Conservation (phyloP, 2,329 filamentous ascomycete genomes). For the Nothomitra cinnamomea region DNA sequence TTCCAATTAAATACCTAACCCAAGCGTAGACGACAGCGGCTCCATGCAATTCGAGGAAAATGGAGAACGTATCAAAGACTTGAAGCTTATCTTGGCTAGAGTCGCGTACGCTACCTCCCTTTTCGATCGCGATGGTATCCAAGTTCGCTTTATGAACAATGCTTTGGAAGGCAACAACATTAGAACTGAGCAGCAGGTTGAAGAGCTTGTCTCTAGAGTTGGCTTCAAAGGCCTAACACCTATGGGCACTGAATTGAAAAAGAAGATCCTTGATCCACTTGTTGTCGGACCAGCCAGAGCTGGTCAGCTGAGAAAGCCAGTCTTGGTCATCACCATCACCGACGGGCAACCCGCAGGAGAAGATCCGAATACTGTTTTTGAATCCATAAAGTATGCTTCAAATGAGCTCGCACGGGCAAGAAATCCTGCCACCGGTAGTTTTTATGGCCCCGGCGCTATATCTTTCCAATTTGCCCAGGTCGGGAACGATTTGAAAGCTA, state of each 20-base stretch:
- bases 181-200: slow-evolving; percentile 38
- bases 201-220: slow-evolving; percentile 38
- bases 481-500: slow-evolving; percentile 46
- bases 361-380: slow-evolving; percentile 35
- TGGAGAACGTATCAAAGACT: slow-evolving; percentile 47
- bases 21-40: slow-evolving; percentile 42
- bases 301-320: slow-evolving; percentile 41
- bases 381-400: slow-evolving; percentile 38
- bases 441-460: slow-evolving; percentile 39
- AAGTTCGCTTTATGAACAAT: slow-evolving; percentile 54
- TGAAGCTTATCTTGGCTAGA: slow-evolving; percentile 44
- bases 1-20: slow-evolving; percentile 1
- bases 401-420: slow-evolving; percentile 29
- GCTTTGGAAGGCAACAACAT: slow-evolving; percentile 36
- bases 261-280: slow-evolving; percentile 46
- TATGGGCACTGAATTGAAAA: slow-evolving; percentile 43
- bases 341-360: slow-evolving; percentile 51
- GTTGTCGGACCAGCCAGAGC: slow-evolving; percentile 34
- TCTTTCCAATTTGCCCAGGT: slow-evolving; percentile 54
- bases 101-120: slow-evolving; percentile 47
- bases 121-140: slow-evolving; percentile 53
- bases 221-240: slow-evolving; percentile 50
- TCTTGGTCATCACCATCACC: slow-evolving; percentile 48
- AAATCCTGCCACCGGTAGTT: slow-evolving; percentile 15
- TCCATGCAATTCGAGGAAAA: slow-evolving; percentile 53